Conservation (phyloP, 2,329 filamentous ascomycete species). For the Diplocarpon rosae region DNA sequence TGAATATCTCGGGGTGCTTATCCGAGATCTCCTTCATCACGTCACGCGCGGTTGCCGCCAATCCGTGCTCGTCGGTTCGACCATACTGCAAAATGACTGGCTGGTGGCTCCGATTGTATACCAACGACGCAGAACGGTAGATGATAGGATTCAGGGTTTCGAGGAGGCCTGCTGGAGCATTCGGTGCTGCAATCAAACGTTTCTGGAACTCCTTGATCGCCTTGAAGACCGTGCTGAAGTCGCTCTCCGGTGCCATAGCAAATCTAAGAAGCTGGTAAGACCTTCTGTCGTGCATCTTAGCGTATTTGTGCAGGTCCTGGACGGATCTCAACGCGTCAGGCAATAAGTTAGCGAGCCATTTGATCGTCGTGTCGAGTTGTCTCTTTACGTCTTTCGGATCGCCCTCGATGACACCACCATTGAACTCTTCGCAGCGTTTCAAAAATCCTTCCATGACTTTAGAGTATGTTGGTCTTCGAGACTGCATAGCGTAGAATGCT, state of each 20-base stretch:
- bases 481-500: constrained; percentile 81
- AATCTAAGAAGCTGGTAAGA: constrained; percentile 84
- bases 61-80: constrained; percentile 67
- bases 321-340: constrained; percentile 64
- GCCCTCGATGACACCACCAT: constrained; percentile 72
- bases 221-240: constrained; percentile 83
- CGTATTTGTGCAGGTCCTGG: constrained; percentile 79
- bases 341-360: constrained; percentile 62
- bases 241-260: constrained; percentile 71
- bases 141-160: constrained; percentile 75
- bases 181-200: constrained; percentile 59
- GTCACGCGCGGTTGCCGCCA: constrained; percentile 74
- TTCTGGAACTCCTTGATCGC: constrained; percentile 85
- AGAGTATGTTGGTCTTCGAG: constrained; percentile 63
- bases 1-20: constrained; percentile 80
- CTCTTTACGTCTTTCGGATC: constrained; percentile 56
- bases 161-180: constrained; percentile 48
- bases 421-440: constrained; percentile 77
- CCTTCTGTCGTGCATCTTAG: constrained; percentile 80
- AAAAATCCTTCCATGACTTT: constrained; percentile 67
- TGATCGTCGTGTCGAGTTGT: constrained; percentile 61
- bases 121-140: constrained; percentile 70
- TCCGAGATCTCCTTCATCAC: constrained; percentile 87
- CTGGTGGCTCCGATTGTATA: constrained; percentile 92
- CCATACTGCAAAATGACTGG: constrained; percentile 82